Evolutionary conservation across 2,329 filamentous ascomycete species (phyloP), one percentile per base, ranked within the genome.

Genomic region (Venturia oleaginea): DNA sequence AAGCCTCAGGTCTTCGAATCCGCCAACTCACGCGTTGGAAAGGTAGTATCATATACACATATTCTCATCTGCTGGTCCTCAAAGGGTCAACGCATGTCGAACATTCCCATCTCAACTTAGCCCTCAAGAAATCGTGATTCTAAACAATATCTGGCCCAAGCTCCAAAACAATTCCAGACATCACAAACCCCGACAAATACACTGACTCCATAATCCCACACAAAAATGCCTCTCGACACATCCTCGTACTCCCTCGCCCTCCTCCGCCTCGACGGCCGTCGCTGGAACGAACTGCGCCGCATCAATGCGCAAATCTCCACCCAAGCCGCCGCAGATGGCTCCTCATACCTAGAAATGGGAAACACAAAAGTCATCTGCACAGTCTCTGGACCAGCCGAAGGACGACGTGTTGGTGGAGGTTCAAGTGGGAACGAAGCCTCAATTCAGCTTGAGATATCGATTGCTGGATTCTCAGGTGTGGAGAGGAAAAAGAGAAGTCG

Each of bases 291-390:
- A 76, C 85, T 99, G 46, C 91, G 94, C 34, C 87, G 91, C 8
- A 84, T 96, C 61, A 86, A 91, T 72, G 93, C 90, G 59, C 90
- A 95, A 77, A 92, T 99, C 73, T 90, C 89, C 67, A 97, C 92
- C 1, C 94, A 97, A 76, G 88, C 92, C 66, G 89, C 92, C 61
- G 92, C 92, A 64, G 94, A 97, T 71, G 94, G 94, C 42, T 96
- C 90, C 55, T 91, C 89, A 67, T 96, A 96, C 77, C 86, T 97
- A 66, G 91, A 96, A 74, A 96, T 96, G 88, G 94, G 94, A 71
- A 96, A 97, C 78, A 99, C 94, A 27, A 94, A 96, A 74, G 88
- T 99, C 70, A 90, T 97, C 77, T 97, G 93, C 77, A 91, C 92
- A 30, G 87, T 99, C 59, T 86, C 87, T 1, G 94, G 94, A 0